Evolutionary conservation across 345 rosid species (phyloP), one percentile per base, ranked within the genome.

Genomic region (Nasturtium officinale): DNA sequence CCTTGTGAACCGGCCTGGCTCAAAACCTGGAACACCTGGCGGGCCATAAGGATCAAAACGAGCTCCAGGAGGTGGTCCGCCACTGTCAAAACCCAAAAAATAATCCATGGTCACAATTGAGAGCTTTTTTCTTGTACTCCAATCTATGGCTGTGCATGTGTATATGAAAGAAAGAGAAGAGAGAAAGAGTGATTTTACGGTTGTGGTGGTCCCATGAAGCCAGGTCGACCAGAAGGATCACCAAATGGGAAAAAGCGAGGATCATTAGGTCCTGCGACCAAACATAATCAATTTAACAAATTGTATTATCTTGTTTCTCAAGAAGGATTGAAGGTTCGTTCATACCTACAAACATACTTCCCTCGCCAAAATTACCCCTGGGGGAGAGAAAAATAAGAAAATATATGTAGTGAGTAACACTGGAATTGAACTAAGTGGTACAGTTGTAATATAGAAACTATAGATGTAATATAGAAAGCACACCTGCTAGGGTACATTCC

Each of bases 21-120:
- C 95, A 71, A 88, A 94, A 35, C 91, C 99, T 30, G 96, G 93
- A 75, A 89, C 78, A 5, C 81, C 84, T 7, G 98, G 96, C 0
- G 98, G 99, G 16, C 99, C 99, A 69, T 66, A 85, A 2, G 99
- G 97, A 81, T 94, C 96, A 70, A 88, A 91, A 53, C 96, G 93
- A 66, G 97, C 93, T 79, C 98, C 98, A 9, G 96, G 97, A 15
- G 97, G 97, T 68, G 95, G 97, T 54, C 79, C 74, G 50, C 88
- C 88, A 66, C 98, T 91, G 89, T 23, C 73, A 60, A 71, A 3
- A 18, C 61, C 32, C n/a, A n/a, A 33, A 48, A 13, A 2, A 0
- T 9, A 7, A 40, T 13, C 30, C 53, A 7, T 62, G 28, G 53
- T 63, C 46, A 43, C 25, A 60, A 7, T 20, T 45, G 16, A 29